These are phyloP conservation scores for Ogataea hybrid DNA, from an alignment of 1,139 yeast species.

Conservation along the genomic window DNA sequence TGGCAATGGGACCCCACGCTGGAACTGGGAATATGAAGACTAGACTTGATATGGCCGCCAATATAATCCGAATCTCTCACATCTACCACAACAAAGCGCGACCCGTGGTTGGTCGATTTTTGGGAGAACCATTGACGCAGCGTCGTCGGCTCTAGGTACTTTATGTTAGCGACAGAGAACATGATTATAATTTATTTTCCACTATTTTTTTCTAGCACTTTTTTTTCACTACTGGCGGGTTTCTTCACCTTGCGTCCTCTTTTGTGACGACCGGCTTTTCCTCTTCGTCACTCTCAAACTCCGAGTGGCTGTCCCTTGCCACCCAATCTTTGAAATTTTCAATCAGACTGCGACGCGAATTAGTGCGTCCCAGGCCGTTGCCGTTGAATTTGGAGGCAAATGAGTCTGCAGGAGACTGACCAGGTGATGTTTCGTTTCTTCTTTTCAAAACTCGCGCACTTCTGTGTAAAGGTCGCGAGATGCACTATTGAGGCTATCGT, in stretches of 20 bases:
- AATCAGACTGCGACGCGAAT: constrained; percentile 41
- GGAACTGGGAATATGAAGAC: constrained; percentile 61
- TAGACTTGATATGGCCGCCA: constrained; percentile 72
- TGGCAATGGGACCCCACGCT: constrained; percentile 43
- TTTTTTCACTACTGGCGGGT: constrained; percentile 2
- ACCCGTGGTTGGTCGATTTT: constrained; percentile 38
- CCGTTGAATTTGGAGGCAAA: constrained; percentile 60
- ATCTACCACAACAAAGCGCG: constrained; percentile 69
- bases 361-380: constrained; percentile 44
- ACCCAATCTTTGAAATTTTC: constrained; percentile 73
- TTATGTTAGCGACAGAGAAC: constrained; percentile 33
- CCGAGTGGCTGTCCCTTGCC: constrained; percentile 32
- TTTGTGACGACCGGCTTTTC: constrained; percentile 7
- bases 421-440: constrained; percentile 30
- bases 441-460: constrained; percentile 67
- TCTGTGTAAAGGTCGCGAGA: constrained; percentile 83
- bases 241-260: constrained; percentile 8
- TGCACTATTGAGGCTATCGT: constrained; percentile 64
- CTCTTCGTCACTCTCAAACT: constrained; percentile 22
- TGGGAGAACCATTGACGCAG: constrained; percentile 45
- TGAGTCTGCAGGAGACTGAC: constrained; percentile 49
- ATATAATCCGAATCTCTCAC: constrained; percentile 80
- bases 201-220: constrained; percentile 6
- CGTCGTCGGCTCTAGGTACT: constrained; percentile 43
- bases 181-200: constrained; percentile 3